Percentiles rank a stretch among this genome's conserved stretches.
These are phyloP conservation scores for Malus hybrid DNA, from an alignment of 331 rosid genomes.

Conservation along the genomic window DNA sequence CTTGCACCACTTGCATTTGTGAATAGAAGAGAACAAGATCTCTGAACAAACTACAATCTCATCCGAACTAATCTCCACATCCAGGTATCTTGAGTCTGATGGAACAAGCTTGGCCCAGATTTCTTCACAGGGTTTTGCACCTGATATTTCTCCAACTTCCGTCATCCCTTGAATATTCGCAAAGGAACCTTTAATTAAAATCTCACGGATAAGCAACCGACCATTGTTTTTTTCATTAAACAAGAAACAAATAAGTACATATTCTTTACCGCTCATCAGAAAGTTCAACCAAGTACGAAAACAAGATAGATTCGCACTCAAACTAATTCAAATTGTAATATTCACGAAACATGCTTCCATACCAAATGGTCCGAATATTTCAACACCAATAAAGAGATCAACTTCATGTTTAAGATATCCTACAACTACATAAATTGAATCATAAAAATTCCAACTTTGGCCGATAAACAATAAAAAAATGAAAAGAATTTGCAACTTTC, in stretches of 20 bases:
- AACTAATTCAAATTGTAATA: not conserved
- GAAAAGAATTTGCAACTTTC: not conserved
- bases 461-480: too few species aligned
- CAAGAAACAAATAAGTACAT: not conserved
- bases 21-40: constrained; percentile 35
- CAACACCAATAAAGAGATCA: not conserved
- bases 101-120: constrained; percentile 87
- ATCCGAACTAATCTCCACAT: constrained; percentile 55
- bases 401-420: not conserved
- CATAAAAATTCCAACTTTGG: too few species aligned
- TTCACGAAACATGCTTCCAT: not conserved
- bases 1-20: constrained; percentile 67
- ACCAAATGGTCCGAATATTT: not conserved
- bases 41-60: constrained; percentile 49
- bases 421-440: not conserved
- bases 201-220: not conserved
- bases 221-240: not conserved
- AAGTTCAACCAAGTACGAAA: not conserved
- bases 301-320: not conserved
- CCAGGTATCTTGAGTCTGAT: constrained; percentile 41
- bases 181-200: not conserved
- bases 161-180: constrained; percentile 26
- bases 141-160: constrained; percentile 58
- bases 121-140: constrained; percentile 39
- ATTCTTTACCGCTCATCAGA: not conserved